A percentile compares a stretch with the other conserved stretches of the same genome.
Evolutionary conservation across 495 filamentous ascomycete genomes (phyloP).

Genomic region (Penicillium roqueforti): DNA sequence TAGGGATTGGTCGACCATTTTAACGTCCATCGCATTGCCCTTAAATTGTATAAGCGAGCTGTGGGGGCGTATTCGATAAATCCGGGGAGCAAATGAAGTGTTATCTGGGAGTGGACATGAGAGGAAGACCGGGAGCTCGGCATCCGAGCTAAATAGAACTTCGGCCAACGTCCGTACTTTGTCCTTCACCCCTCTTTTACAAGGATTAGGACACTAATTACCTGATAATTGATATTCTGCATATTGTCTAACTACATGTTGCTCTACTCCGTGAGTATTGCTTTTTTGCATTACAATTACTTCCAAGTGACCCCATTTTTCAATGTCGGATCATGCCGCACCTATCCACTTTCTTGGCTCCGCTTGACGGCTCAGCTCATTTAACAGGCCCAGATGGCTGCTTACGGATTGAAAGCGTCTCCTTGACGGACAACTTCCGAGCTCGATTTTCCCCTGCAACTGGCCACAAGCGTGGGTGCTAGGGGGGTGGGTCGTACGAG

Average conservation of each 20-base stretch:
- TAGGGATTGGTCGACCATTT: constrained; percentile 40
- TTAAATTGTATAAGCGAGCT: constrained; percentile 7
- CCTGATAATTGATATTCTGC: too few relatives aligned
- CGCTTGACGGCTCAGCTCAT: constrained; percentile 12
- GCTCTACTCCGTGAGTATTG: too few relatives aligned
- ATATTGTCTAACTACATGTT: too few relatives aligned
- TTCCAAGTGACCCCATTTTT: constrained; percentile 9
- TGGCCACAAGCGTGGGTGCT: neutral
- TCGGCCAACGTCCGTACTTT: constrained; percentile 28
- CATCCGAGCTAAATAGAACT: constrained; percentile 6
- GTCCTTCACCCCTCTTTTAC: too few relatives aligned
- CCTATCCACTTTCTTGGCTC: constrained; percentile 16
- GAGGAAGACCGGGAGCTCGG: neutral
- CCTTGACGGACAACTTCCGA: constrained; percentile 22
- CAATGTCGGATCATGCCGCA: constrained; percentile 15
- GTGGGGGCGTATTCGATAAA: constrained; percentile 11
- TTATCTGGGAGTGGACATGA: constrained; percentile 5
- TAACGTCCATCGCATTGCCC: constrained; percentile 32
- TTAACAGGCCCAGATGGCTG: neutral
- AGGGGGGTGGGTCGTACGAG: constrained; percentile 1
- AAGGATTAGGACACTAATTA: too few relatives aligned
- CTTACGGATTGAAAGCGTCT: constrained; percentile 1
- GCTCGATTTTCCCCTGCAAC: neutral
- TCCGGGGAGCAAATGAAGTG: constrained; percentile 6
- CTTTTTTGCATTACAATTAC: neutral